These are phyloP conservation scores for Lentinula guzmanii DNA, from an alignment of 768 basidiomycete genomes.

Conservation along the genomic window DNA sequence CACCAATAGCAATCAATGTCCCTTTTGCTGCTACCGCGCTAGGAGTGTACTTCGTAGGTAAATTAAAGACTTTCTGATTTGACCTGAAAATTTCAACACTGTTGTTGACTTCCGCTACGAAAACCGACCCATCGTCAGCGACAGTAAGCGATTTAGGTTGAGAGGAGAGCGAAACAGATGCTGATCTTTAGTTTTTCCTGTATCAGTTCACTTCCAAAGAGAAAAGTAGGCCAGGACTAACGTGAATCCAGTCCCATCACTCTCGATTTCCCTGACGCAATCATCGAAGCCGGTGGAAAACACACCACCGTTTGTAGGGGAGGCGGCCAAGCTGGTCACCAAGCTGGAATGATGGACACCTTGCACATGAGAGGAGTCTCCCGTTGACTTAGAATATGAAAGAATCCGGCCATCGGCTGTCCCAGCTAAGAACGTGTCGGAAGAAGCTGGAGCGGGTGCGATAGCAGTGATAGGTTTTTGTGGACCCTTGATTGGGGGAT, in stretches of 20 bases:
- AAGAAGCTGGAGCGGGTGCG: constrained; percentile 27
- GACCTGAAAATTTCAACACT: constrained; percentile 60
- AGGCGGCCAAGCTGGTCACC: constrained; percentile 54
- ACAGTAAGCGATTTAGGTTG: constrained; percentile 69
- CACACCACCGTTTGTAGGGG: constrained; percentile 39
- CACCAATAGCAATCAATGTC: constrained; percentile 61
- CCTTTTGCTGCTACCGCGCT: constrained; percentile 51
- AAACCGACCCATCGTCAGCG: constrained; percentile 55
- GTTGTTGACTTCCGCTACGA: constrained; percentile 49
- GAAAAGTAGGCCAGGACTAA: constrained; percentile 25
- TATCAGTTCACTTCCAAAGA: neutral
- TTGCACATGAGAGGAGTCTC: constrained; percentile 38
- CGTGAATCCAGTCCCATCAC: constrained; percentile 37
- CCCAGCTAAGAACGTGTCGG: constrained; percentile 73
- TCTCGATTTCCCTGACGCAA: constrained; percentile 58
- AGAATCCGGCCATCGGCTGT: constrained; percentile 74
- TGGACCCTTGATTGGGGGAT: constrained; percentile 51
- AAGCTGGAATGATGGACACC: constrained; percentile 71
- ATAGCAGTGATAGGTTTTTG: constrained; percentile 76
- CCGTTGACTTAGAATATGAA: constrained; percentile 48
- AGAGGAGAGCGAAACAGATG: constrained; percentile 43
- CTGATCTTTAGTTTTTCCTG: constrained; percentile 31
- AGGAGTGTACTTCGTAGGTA: constrained; percentile 46
- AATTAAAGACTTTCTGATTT: constrained; percentile 61
- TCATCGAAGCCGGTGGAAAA: constrained; percentile 83